Evolutionary conservation across 108 stramenopile species (phyloP).

Genomic region (Pseudonitzschia multiseries): DNA sequence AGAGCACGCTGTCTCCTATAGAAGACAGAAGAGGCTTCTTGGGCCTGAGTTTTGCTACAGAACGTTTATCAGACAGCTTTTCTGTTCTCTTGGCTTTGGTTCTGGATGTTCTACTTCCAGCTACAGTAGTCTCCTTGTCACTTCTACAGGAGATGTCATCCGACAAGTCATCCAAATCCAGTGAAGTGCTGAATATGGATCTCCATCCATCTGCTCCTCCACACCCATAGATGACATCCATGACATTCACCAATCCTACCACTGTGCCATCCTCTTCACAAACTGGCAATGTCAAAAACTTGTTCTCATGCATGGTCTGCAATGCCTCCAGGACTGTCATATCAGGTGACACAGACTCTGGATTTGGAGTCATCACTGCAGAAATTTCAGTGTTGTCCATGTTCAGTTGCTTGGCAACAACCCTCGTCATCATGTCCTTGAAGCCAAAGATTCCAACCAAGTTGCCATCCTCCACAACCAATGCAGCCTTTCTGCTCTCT

Average conservation of each 20-base stretch:
- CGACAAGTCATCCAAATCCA: constrained; percentile 69
- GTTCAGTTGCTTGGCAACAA: too few species aligned
- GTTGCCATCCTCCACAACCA: constrained; percentile 61
- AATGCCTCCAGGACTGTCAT: constrained; percentile 88
- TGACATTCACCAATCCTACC: constrained; percentile 92
- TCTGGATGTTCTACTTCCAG: constrained; percentile 4
- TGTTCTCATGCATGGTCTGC: constrained; percentile 91
- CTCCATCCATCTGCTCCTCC: constrained; percentile 85
- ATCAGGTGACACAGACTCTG: constrained; percentile 87
- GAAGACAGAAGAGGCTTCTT: constrained; percentile 60
- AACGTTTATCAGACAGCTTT: background rate
- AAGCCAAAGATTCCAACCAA: too few species aligned
- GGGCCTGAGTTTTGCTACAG: constrained; percentile 77
- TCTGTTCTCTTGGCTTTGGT: background rate
- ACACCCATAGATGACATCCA: constrained; percentile 88
- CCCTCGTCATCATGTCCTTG: too few species aligned
- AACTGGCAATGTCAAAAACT: constrained; percentile 92
- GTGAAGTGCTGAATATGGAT: constrained; percentile 65
- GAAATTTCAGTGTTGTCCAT: constrained; percentile 42
- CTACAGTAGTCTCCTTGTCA: constrained; percentile 9
- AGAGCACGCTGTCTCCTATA: constrained; percentile 44
- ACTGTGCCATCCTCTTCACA: constrained; percentile 76
- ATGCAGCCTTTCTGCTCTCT: constrained; percentile 79
- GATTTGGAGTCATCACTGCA: constrained; percentile 90
- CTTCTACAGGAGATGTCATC: constrained; percentile 56